Base-by-base conservation (phyloP, 352 stramenopile species). In the Globisporangium barbulae region DNA sequence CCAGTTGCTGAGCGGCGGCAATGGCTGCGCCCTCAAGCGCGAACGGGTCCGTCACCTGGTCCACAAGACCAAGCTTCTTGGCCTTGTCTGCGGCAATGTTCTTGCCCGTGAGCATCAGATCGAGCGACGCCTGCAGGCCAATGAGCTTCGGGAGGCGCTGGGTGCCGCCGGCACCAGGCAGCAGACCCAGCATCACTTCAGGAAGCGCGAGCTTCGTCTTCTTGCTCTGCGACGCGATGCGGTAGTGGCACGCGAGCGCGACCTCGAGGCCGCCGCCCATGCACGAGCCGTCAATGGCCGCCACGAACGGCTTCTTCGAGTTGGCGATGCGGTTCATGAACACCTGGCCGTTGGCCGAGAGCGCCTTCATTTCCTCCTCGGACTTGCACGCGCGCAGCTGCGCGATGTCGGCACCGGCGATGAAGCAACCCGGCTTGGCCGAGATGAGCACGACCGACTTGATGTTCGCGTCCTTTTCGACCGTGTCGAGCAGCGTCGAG, bases 41-140 rank as follows among this genome's bases (percentile, higher is more conserved):
- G 63, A 76, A 86, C 33, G 82, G 76, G 65, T 98, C 93, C 1
- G 97, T 90, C 15, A 98, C 94, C 64, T 98, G 76, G 78, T 99
- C 94, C 5, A 99, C 97, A 21, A 99, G 81, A 6, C 97, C 97
- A 84, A 99, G 97, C 71, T 98, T 98, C 69, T 98, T 97, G 6
- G 97, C 97, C 72, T 98, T 98, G 75, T 98, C 90, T 0, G 97
- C 84, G 52, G 88, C 85, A 53, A 99, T 89, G 64, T 98, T 97
- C 72, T 99, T 98, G 68, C 97, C 97, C 5, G 89, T 99, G 37
- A 99, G 81, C 89, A 99, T 99, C 90, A 99, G 98, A 70, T 98
- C 95, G 71, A 99, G 83, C 19, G 94, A 94, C 41, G 85, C 82
- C 42, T 95, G 79, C 35, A 98, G 79, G 10, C 97, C 97, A 19